Percentiles rank a stretch among this genome's conserved stretches.
phyloP scores from a whole-genome alignment of 768 basidiomycete genomes.

The Phanerochaete carnosa region DNA sequence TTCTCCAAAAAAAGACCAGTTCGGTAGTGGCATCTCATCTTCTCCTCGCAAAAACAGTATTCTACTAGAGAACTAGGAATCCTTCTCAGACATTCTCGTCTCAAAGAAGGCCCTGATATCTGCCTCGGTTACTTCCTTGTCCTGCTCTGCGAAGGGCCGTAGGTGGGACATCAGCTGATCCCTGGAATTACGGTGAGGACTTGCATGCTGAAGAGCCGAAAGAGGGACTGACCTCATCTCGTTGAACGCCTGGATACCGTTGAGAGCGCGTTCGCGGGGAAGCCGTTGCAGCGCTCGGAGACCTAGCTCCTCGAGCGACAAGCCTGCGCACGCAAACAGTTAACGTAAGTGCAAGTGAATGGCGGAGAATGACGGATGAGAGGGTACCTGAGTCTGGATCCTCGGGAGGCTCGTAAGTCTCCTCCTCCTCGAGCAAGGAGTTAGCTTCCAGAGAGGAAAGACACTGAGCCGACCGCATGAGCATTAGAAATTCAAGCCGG shows the following conservation, averaged over 20 bases:
- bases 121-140: slow-evolving; percentile 67
- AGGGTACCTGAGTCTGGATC: slow-evolving; percentile 76
- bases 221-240: slow-evolving; percentile 60
- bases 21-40: too few species aligned
- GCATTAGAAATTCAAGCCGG: not conserved
- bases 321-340: slow-evolving; percentile 35
- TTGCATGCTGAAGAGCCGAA: not conserved
- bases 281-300: slow-evolving; percentile 71
- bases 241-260: slow-evolving; percentile 83
- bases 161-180: slow-evolving; percentile 70
- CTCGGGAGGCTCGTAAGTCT: slow-evolving; percentile 81
- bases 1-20: too few species aligned
- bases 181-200: slow-evolving; percentile 34
- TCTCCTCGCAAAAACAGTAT: too few species aligned
- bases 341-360: not conserved
- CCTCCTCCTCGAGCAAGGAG: slow-evolving; percentile 70
- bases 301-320: slow-evolving; percentile 81
- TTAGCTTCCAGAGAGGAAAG: slow-evolving; percentile 47
- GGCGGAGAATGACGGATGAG: not conserved
- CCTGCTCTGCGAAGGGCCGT: slow-evolving; percentile 75
- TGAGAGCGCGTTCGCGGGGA: slow-evolving; percentile 78
- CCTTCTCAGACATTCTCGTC: slow-evolving; percentile 5
- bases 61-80: not conserved
- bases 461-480: slow-evolving; percentile 45
- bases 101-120: slow-evolving; percentile 74